phyloP scores from a whole-genome alignment of 176 grass and related monocot species.

The Phyllostachys edulis region DNA sequence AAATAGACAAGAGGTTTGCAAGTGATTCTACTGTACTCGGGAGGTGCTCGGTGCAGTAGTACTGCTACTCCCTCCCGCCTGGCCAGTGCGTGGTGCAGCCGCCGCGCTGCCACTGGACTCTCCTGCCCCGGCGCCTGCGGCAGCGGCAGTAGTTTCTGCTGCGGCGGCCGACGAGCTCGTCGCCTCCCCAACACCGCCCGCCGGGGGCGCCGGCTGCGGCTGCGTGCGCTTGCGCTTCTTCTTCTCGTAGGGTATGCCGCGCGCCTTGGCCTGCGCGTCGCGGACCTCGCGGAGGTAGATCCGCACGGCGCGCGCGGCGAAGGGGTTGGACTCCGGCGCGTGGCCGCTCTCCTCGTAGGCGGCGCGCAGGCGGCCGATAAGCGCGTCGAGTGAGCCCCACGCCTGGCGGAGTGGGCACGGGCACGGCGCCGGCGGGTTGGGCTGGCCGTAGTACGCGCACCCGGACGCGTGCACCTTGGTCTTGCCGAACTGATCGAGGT shows the following conservation, averaged over 20 bases:
- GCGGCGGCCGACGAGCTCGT: conserved; percentile 32
- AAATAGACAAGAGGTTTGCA: conserved; percentile 32
- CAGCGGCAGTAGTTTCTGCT: background rate
- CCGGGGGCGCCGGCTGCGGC: background rate
- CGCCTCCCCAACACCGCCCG: background rate
- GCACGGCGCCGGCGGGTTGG: conserved; percentile 81
- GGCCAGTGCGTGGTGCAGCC: background rate
- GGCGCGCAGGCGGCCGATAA: conserved; percentile 89
- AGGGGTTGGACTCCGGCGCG: conserved; percentile 83
- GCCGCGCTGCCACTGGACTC: conserved; percentile 5
- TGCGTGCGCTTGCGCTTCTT: conserved; percentile 85
- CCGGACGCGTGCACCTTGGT: conserved; percentile 82
- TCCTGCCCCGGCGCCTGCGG: background rate
- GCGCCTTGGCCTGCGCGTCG: conserved; percentile 85
- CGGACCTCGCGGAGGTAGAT: conserved; percentile 99
- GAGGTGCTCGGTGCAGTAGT: conserved; percentile 28
- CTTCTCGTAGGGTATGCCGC: conserved; percentile 96
- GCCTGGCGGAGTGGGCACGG: conserved; percentile 88
- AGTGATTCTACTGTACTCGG: conserved; percentile 51
- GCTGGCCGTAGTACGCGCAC: conserved; percentile 84
- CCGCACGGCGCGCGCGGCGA: conserved; percentile 85
- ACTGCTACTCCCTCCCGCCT: background rate
- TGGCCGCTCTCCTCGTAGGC: conserved; percentile 94
- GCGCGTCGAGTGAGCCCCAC: conserved; percentile 93
- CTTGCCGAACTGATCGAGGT: conserved; percentile 99